Evolutionary conservation across 2,329 filamentous ascomycete genomes (phyloP).

Genomic region (Chaetomium sp.): DNA sequence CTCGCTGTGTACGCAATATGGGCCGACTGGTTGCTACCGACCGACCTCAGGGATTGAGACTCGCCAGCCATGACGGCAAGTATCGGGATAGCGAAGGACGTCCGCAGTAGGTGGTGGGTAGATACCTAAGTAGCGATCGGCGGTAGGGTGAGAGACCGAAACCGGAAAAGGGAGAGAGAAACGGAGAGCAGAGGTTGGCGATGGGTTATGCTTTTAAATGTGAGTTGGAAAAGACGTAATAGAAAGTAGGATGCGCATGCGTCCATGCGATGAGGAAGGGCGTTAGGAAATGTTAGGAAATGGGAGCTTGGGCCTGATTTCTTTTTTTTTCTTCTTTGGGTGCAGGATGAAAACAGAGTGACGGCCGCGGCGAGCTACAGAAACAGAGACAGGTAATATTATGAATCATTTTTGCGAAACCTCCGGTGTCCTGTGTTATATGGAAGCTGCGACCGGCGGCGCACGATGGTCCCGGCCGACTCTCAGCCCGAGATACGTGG

Average conservation of each 20-base stretch:
- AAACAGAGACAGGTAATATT: background rate
- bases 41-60: slow-evolving; percentile 30
- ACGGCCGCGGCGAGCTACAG: background rate
- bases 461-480: slow-evolving; percentile 3
- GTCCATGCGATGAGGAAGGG: background rate
- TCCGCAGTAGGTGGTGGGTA: slow-evolving; percentile 4
- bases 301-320: background rate
- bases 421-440: slow-evolving; percentile 22
- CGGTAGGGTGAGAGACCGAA: background rate
- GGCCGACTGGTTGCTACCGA: slow-evolving; percentile 29
- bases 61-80: slow-evolving; percentile 30
- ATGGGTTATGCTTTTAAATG: background rate
- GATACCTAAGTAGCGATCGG: background rate
- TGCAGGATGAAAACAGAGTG: background rate
- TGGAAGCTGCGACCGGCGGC: slow-evolving; percentile 21
- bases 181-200: background rate
- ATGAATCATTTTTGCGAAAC: slow-evolving; percentile 5
- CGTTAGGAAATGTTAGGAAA: background rate
- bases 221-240: background rate
- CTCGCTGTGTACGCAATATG: slow-evolving; percentile 23
- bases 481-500: background rate
- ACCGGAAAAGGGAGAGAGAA: background rate
- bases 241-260: background rate
- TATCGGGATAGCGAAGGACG: slow-evolving; percentile 18
- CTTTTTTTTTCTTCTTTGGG: background rate